Evolutionary conservation across 495 filamentous ascomycete species (phyloP).

Genomic region (Aspergillus campestris): DNA sequence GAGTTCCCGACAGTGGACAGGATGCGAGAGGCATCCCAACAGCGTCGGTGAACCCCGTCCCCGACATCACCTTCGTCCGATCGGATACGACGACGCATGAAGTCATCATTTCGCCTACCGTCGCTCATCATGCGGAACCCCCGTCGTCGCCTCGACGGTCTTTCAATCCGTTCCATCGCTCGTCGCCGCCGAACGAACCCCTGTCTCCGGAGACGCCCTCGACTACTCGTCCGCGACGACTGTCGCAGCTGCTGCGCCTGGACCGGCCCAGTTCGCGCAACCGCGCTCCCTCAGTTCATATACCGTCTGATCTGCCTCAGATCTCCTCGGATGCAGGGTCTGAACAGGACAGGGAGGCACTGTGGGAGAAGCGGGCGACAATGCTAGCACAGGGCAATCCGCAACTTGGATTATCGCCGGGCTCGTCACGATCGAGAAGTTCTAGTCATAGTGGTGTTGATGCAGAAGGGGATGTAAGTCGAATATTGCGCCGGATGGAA

Average conservation of each 20-base stretch:
- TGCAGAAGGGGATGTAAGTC: conserved; percentile 36
- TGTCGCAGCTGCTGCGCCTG: conserved; percentile 66
- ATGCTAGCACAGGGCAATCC: conserved; percentile 65
- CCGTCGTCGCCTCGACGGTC: conserved; percentile 34
- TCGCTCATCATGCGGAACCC: conserved; percentile 18
- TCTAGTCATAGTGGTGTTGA: conserved; percentile 27
- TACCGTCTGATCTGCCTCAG: conserved; percentile 73
- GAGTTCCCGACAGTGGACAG: conserved; percentile 11
- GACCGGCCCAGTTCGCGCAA: conserved; percentile 47
- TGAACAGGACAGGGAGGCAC: conserved; percentile 43
- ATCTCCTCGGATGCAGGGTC: conserved; percentile 46
- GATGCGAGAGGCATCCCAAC: conserved; percentile 4
- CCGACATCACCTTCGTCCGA: conserved; percentile 77
- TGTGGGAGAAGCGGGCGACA: conserved; percentile 87
- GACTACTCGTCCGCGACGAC: conserved; percentile 28
- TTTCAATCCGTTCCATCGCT: conserved; percentile 41
- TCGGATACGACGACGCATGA: conserved; percentile 76
- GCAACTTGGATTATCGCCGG: conserved; percentile 20
- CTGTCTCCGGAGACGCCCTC: conserved; percentile 22
- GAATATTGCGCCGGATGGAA: too few relatives aligned
- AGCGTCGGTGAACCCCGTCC: conserved; percentile 26
- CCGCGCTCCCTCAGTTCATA: conserved; percentile 53
- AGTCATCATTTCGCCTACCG: conserved; percentile 57
- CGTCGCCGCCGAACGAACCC: conserved; percentile 24
- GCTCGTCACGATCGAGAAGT: conserved; percentile 22